A percentile compares a stretch with the other conserved stretches of the same genome.
phyloP scores from a whole-genome alignment of 768 basidiomycete species.

The Hypholoma sublateritium region DNA sequence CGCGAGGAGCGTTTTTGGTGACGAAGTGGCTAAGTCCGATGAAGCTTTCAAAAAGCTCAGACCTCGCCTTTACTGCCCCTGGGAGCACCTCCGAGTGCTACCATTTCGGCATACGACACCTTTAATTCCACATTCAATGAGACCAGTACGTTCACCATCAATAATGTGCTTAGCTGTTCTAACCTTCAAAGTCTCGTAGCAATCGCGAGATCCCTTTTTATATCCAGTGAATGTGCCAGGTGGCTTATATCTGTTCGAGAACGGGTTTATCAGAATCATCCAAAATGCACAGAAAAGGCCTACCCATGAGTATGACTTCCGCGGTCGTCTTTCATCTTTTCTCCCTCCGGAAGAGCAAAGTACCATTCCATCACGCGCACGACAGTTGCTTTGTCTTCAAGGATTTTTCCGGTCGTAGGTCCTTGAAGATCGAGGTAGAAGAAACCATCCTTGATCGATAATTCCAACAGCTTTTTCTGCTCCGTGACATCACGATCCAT shows the following conservation, averaged over 20 bases:
- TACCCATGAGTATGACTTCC: slow-evolving; percentile 10
- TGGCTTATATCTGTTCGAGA: neutral
- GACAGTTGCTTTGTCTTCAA: slow-evolving; percentile 4
- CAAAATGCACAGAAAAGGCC: neutral
- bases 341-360: slow-evolving; percentile 6
- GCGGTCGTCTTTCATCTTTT: slow-evolving; percentile 6
- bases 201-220: slow-evolving; percentile 9
- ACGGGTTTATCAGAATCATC: neutral
- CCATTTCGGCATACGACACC: slow-evolving; percentile 12
- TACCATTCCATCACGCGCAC: slow-evolving; percentile 9
- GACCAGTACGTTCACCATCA: neutral
- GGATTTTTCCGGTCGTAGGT: neutral
- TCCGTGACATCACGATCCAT: slow-evolving; percentile 1
- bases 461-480: slow-evolving; percentile 5
- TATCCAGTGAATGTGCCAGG: slow-evolving; percentile 10
- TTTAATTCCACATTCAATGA: neutral
- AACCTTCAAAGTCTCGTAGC: slow-evolving; percentile 9
- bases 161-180: neutral
- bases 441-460: slow-evolving; percentile 7
- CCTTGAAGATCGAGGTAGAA: slow-evolving; percentile 9
- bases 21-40: slow-evolving; percentile 8
- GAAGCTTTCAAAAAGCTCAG: slow-evolving; percentile 8
- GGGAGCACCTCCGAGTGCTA: slow-evolving; percentile 4
- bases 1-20: slow-evolving; percentile 5
- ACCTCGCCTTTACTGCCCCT: neutral